Base-by-base conservation (phyloP, 345 rosid genomes). In the Populus ilicifolia region DNA sequence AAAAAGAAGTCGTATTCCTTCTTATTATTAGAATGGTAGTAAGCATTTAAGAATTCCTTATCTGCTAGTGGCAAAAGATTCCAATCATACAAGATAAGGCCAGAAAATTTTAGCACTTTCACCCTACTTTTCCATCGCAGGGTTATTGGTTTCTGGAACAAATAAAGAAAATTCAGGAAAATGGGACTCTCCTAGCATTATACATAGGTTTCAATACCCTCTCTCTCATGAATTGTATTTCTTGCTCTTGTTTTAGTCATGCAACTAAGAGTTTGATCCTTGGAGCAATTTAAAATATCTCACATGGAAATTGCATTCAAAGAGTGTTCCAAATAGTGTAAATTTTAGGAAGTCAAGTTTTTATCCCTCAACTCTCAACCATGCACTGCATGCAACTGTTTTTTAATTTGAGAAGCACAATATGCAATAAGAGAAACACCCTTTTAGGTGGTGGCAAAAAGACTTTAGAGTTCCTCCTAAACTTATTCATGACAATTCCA, bases 401-500 rank as follows among this genome's bases (percentile, higher is more conserved):
- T 20, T 61, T n/a, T 38, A 36, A 52, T 8, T 33, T 13, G 14
- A 48, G 18, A 75, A 75, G 72, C 9, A 67, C 65, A 62, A 12
- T 25, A 48, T 11, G 5, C 23, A 13, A 48, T 5, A 30, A 66
- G 71, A 10, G 23, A 11, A 36, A n/a, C 44, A 63, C 33, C 30
- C 21, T 9, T 64, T 74, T 64, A 41, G 30, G 12, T 64, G 77
- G 18, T 16, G 20, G 12, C 33, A 41, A 17, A 46, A 10, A 27
- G 39, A 30, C 46, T 27, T 38, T 23, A 56, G 5, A 56, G 63
- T 65, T 10, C 25, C 9, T 52, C 25, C 12, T 50, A 14, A 75
- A 67, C 78, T 50, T 75, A 21, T 66, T 48, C 17, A 35, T 23
- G 23, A 67, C 20, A 59, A 59, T 67, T 48, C 27, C 44, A 75